phyloP scores from a whole-genome alignment of 306 rosid genomes.

The Gillenia trifoliata region DNA sequence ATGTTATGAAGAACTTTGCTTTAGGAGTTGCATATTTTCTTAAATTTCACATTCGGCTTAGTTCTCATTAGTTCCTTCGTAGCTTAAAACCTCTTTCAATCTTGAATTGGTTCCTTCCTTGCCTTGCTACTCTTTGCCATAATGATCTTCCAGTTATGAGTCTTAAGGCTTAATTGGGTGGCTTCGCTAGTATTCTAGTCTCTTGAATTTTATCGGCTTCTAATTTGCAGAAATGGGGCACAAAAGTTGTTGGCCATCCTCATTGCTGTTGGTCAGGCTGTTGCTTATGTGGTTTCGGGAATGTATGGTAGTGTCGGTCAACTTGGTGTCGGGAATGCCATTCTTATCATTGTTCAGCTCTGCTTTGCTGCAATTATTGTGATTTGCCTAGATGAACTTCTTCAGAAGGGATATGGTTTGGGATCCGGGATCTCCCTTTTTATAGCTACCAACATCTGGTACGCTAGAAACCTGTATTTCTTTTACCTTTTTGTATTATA shows the following conservation, averaged over 20 bases:
- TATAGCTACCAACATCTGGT: constrained; percentile 94
- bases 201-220: neutral
- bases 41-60: neutral
- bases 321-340: constrained; percentile 93
- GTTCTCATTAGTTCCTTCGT: too few relatives aligned
- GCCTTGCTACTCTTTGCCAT: neutral
- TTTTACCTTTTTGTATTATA: neutral
- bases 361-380: constrained; percentile 94
- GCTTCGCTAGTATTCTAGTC: neutral
- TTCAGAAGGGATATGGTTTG: constrained; percentile 97
- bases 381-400: constrained; percentile 89
- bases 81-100: too few relatives aligned
- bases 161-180: neutral
- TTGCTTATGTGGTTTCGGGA: constrained; percentile 94
- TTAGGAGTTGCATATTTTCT: neutral
- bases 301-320: constrained; percentile 96
- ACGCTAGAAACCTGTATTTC: neutral
- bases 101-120: neutral
- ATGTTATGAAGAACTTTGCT: neutral
- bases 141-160: neutral
- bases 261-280: constrained; percentile 92
- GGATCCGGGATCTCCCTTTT: constrained; percentile 98
- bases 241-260: constrained; percentile 85
- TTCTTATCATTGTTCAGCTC: constrained; percentile 83
- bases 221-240: constrained; percentile 64